These are phyloP conservation scores for Domatiomyces catenatus DNA, from an alignment of 2,329 filamentous ascomycete species.

Conservation along the genomic window DNA sequence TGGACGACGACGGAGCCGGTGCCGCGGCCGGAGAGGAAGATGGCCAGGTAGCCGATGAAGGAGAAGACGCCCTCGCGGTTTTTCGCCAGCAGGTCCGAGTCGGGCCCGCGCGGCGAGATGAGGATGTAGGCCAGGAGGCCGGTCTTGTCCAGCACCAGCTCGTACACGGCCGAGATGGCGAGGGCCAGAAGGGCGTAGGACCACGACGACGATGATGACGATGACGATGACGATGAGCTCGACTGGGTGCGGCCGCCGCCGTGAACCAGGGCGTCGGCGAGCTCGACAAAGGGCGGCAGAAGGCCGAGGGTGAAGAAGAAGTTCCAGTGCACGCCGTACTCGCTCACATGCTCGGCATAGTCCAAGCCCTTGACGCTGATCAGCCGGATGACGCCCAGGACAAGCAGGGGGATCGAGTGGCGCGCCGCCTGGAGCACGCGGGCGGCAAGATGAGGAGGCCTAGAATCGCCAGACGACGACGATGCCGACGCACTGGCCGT, in stretches of 20 bases:
- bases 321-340: constrained; percentile 98
- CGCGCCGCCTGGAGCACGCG: constrained; percentile 54
- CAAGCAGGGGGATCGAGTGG: constrained; percentile 68
- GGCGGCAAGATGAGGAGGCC: constrained; percentile 29
- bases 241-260: too few species aligned
- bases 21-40: constrained; percentile 80
- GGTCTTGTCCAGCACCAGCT: constrained; percentile 60
- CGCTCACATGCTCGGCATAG: constrained; percentile 91
- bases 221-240: too few species aligned
- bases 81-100: constrained; percentile 67
- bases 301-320: constrained; percentile 95
- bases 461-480: constrained; percentile 3
- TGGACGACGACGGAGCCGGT: constrained; percentile 60
- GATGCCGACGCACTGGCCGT: constrained; percentile 18
- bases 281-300: constrained; percentile 72
- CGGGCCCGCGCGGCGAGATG: constrained; percentile 55
- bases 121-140: constrained; percentile 70
- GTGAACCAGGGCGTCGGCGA: constrained; percentile 54
- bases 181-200: constrained; percentile 65
- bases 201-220: too few species aligned
- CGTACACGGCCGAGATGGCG: constrained; percentile 53
- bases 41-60: constrained; percentile 82
- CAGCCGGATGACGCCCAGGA: constrained; percentile 65
- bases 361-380: constrained; percentile 85
- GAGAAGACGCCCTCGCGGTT: constrained; percentile 95